Evolutionary conservation across 108 stramenopile species (phyloP), one percentile per base, ranked within the genome.

Genomic region (Nitzschia sp.): DNA sequence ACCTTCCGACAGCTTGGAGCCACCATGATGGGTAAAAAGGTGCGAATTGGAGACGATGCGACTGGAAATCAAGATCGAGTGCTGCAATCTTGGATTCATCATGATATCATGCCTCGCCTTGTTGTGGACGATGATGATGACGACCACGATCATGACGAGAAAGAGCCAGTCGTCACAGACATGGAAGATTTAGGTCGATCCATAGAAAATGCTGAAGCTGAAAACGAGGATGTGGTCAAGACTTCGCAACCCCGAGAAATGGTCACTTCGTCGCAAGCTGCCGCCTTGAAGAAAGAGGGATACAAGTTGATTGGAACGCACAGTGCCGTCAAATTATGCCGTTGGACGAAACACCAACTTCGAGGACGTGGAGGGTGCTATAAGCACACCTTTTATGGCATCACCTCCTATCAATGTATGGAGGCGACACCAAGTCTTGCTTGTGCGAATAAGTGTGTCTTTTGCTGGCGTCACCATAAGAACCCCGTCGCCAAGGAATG

Each of bases 391-490:
- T 95, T 94, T 66, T 98, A 98, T 59, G 97, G 96, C 0, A 98
- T 98, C 64, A 96, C 96, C 4, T 81, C 79, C 19, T 97, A 98
- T 69, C 96, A 98, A 75, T 98, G 96, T 75, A 98, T 98, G 96
- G 97, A 98, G 72, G 94, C 94, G 8, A 98, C 97, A 8, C 95
- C 97, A 16, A 82, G 80, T 54, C 62, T 98, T 45, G 95, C 96
- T 17, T 98, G 98, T 80, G 98, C 96, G 47, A 97, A 97, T 80
- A 97, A 97, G 76, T 98, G 98, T 78, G 94, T 95, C 32, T 98
- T 98, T 81, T 98, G 98, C 80, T 98, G 98, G 98, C 65, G 98
- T 50, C 98, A 98, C 74, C 95, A 96, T 82, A 98, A 98, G 72
- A 98, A 98, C 68, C 98, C 98, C 5, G 96, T 97, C 38, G 98